Base-by-base conservation (phyloP, 129 eudicot species). In the Centaurea solstitialis region DNA sequence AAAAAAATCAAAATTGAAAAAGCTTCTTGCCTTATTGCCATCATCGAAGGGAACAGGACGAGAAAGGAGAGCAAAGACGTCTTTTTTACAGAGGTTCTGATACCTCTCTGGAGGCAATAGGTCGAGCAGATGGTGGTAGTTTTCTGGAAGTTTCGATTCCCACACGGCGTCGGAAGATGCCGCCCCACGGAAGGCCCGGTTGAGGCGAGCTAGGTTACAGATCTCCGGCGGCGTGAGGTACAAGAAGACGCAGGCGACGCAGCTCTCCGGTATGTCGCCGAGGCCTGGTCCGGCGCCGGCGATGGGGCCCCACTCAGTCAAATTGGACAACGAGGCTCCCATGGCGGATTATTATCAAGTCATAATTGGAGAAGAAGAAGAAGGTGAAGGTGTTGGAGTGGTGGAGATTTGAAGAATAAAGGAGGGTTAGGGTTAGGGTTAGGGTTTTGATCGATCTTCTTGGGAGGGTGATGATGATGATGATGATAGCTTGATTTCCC, bases 161-260 rank as follows among this genome's bases (percentile, higher is more conserved):
- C 98, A 91, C 3, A 94, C 98, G 80, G 92, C 85, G 85, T 94
- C 98, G 20, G 98, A 94, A 1, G 97, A 90, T 0, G 98, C 97
- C 5, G 98, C 97, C 30, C 88, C 88, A 45, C 98, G 97, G 68
- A 94, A 94, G 7, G 97, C 97, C n/a, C 95, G 93, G 57, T 91
- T 94, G 37, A 94, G 97, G 18, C 97, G 89, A n/a, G 98, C 98
- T 76, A 94, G 80, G 65, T 94, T 94, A 81, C 98, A 94, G 17
- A 94, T 94, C 88, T 94, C 98, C 20, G 92, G 97, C 41, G 98
- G 98, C 23, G 98, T 90, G 0, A 94, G 80, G 65, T 91, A 79
- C 8, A 90, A 70, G 72, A 94, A 91, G 0, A 94, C 98, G 75
- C 91, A 84, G 5, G 98, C 97, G 28, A 91, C 97, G 76, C 97